Evolutionary conservation across 1,284 basidiomycete species (phyloP).

Genomic region (Peniophora sp.): DNA sequence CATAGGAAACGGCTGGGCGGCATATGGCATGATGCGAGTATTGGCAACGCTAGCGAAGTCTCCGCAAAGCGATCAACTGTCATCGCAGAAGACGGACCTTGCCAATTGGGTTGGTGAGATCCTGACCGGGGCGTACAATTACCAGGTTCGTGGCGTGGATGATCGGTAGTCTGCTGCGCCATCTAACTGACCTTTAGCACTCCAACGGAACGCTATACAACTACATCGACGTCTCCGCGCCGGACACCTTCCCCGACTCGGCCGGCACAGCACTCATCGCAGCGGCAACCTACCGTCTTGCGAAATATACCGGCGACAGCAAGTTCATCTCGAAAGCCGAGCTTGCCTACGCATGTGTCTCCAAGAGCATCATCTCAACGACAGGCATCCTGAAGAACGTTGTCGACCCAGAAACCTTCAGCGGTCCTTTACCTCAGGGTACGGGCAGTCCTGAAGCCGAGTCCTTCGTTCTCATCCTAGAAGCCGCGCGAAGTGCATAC

Average conservation of each 20-base stretch:
- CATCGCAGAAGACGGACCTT: slow-evolving; percentile 5
- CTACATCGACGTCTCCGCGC: slow-evolving; percentile 36
- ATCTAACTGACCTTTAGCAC: slow-evolving; percentile 20
- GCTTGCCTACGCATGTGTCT: slow-evolving; percentile 3
- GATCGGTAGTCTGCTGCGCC: neutral
- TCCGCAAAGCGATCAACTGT: neutral
- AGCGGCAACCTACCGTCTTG: slow-evolving; percentile 40
- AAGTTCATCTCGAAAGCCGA: slow-evolving; percentile 8
- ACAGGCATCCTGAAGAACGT: slow-evolving; percentile 8
- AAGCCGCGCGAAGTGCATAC: slow-evolving; percentile 5
- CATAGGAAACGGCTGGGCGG: slow-evolving; percentile 9
- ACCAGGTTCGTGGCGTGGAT: slow-evolving; percentile 6
- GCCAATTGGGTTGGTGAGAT: slow-evolving; percentile 7
- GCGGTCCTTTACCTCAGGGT: neutral
- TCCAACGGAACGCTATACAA: slow-evolving; percentile 41
- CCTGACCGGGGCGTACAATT: slow-evolving; percentile 8
- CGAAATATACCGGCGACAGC: slow-evolving; percentile 24
- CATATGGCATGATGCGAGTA: slow-evolving; percentile 8
- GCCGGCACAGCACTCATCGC: slow-evolving; percentile 47
- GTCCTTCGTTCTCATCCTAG: slow-evolving; percentile 9
- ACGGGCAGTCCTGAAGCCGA: slow-evolving; percentile 7
- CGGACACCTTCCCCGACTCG: slow-evolving; percentile 41
- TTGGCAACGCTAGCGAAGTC: slow-evolving; percentile 6
- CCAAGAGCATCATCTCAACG: slow-evolving; percentile 3
- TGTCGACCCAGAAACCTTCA: slow-evolving; percentile 2